Evolutionary conservation across 2,329 filamentous ascomycete genomes (phyloP).

Genomic region (Taxawa tesnikishii): DNA sequence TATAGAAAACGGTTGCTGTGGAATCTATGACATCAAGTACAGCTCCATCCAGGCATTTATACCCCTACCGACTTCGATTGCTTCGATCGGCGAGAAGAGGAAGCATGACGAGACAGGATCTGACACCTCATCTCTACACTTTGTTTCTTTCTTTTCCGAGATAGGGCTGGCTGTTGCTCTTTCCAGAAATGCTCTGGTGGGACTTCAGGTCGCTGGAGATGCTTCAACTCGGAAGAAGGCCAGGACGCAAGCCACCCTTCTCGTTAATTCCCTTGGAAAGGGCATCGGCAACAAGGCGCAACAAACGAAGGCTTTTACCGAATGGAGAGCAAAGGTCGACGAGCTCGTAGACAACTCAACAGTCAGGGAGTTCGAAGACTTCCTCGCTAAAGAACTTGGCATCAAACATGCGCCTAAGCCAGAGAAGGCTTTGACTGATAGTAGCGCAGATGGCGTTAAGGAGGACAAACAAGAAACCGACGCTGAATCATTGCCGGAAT

Average conservation of each 20-base stretch:
- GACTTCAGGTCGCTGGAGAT: conserved; percentile 41
- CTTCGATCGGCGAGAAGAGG: conserved; percentile 7
- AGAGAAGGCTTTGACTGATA: background rate
- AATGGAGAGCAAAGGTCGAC: conserved; percentile 17
- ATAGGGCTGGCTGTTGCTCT: conserved; percentile 55
- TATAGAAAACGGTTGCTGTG: conserved; percentile 43
- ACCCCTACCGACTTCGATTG: conserved; percentile 14
- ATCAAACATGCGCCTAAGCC: conserved; percentile 2
- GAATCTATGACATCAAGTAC: conserved; percentile 59
- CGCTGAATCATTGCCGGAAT: background rate
- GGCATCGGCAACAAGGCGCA: conserved; percentile 24
- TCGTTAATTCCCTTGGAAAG: conserved; percentile 64
- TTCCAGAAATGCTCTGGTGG: conserved; percentile 50
- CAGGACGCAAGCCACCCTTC: conserved; percentile 37
- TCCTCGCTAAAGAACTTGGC: conserved; percentile 15
- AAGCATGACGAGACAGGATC: conserved; percentile 6
- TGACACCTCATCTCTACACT: conserved; percentile 12
- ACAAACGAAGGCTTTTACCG: conserved; percentile 12
- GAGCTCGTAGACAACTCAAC: conserved; percentile 11
- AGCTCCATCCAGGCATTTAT: conserved; percentile 35
- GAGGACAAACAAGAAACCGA: background rate
- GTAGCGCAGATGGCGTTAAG: background rate
- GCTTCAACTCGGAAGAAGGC: conserved; percentile 21
- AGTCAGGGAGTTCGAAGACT: conserved; percentile 14
- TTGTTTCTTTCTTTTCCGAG: conserved; percentile 46